Evolutionary conservation across 345 rosid species (phyloP).

Genomic region (Theobroma cacao): DNA sequence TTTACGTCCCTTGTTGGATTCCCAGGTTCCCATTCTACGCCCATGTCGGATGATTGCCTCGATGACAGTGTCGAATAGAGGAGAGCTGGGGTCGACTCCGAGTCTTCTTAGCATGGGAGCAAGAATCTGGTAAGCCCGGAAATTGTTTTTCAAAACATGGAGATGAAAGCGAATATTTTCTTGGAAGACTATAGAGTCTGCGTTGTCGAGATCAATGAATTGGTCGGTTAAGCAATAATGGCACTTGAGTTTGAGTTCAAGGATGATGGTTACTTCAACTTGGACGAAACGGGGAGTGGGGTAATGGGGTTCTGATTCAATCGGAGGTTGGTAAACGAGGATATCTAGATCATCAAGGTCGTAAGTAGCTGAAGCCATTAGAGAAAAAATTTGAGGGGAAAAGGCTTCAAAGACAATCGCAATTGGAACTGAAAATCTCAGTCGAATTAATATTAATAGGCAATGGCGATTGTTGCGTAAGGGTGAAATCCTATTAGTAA

Average conservation of each 20-base stretch:
- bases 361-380: not conserved
- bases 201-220: not conserved
- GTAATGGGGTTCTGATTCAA: not conserved
- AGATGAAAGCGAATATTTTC: not conserved
- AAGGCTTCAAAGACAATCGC: too few relatives aligned
- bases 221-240: not conserved
- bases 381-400: too few relatives aligned
- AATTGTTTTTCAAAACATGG: not conserved
- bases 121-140: not conserved
- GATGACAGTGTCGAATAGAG: not conserved
- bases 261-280: not conserved
- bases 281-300: not conserved
- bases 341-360: too few relatives aligned
- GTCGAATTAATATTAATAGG: too few relatives aligned
- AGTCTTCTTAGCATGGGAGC: not conserved
- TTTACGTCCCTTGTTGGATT: not conserved
- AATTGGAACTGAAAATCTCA: too few relatives aligned
- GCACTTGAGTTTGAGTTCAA: not conserved
- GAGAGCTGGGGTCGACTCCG: not conserved
- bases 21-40: fast-evolving
- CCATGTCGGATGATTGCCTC: not conserved
- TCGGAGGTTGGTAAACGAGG: too few relatives aligned
- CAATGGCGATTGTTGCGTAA: too few relatives aligned
- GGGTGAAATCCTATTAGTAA: too few relatives aligned
- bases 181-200: too few relatives aligned